Conservation (phyloP, 192 early-diverging fungal genomes). For the Coemansia sp. region DNA sequence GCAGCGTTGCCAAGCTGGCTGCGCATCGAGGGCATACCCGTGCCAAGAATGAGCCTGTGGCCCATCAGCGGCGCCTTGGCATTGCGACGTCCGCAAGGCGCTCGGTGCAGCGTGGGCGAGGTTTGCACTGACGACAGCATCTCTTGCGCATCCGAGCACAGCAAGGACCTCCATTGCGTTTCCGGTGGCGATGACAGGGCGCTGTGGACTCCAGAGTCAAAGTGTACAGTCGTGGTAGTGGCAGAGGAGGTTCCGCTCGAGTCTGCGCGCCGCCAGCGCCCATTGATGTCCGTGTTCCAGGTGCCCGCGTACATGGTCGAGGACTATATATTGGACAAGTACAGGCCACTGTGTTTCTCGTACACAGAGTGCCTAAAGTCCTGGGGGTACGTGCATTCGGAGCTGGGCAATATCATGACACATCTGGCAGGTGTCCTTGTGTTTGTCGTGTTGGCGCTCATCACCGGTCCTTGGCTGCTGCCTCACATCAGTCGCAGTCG, state of each 20-base stretch:
- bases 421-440: conserved; percentile 72
- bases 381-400: conserved; percentile 87
- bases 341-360: conserved; percentile 75
- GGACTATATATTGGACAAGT: conserved; percentile 78
- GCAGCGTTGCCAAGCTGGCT: conserved; percentile 21
- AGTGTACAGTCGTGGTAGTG: neutral
- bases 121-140: neutral
- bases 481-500: conserved; percentile 14
- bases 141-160: neutral
- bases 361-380: conserved; percentile 73
- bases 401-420: conserved; percentile 89
- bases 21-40: conserved; percentile 15
- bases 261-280: neutral
- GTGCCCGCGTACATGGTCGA: conserved; percentile 76
- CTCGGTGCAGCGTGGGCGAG: neutral
- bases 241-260: neutral
- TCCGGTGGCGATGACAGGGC: neutral
- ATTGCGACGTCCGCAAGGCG: neutral
- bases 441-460: conserved; percentile 59
- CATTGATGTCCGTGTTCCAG: conserved; percentile 56
- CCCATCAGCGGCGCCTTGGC: neutral
- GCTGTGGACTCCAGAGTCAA: conserved; percentile 1
- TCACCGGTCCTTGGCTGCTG: conserved; percentile 49
- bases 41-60: conserved; percentile 1
- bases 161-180: neutral